Evolutionary conservation across 2,329 filamentous ascomycete genomes (phyloP).

Genomic region (Plectosphaerella cucumerina): DNA sequence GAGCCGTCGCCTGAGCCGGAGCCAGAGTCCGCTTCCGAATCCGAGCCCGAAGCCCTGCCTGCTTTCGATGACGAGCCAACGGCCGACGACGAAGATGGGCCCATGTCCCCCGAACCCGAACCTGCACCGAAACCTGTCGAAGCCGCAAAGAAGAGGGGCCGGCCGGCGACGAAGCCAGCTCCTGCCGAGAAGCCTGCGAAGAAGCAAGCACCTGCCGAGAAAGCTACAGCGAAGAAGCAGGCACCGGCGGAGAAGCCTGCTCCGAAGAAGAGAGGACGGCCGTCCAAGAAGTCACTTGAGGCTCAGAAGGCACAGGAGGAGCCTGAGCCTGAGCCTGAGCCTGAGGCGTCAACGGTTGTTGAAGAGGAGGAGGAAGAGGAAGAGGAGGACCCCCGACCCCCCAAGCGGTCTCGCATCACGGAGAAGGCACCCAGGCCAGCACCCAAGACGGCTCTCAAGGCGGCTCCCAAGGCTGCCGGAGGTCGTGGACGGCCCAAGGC

Average conservation of each 20-base stretch:
- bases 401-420: constrained; percentile 15
- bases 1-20: background rate
- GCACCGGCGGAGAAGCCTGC: background rate
- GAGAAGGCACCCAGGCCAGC: constrained; percentile 4
- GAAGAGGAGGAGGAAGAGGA: background rate
- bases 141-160: background rate
- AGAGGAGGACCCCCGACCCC: constrained; percentile 7
- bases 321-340: background rate
- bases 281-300: constrained; percentile 6
- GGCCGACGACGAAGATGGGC: background rate
- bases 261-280: constrained; percentile 12
- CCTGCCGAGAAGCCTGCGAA: constrained; percentile 2
- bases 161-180: background rate
- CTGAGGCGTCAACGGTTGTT: constrained; percentile 8
- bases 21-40: background rate
- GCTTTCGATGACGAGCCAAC: constrained; percentile 5
- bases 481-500: constrained; percentile 8
- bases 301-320: constrained; percentile 4
- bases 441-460: too few species aligned
- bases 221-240: constrained; percentile 1
- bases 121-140: constrained; percentile 2
- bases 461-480: too few species aligned
- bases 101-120: background rate
- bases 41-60: constrained; percentile 6
- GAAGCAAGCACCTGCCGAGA: background rate